Base-by-base conservation (phyloP, 768 basidiomycete species). In the Russula sp. region DNA sequence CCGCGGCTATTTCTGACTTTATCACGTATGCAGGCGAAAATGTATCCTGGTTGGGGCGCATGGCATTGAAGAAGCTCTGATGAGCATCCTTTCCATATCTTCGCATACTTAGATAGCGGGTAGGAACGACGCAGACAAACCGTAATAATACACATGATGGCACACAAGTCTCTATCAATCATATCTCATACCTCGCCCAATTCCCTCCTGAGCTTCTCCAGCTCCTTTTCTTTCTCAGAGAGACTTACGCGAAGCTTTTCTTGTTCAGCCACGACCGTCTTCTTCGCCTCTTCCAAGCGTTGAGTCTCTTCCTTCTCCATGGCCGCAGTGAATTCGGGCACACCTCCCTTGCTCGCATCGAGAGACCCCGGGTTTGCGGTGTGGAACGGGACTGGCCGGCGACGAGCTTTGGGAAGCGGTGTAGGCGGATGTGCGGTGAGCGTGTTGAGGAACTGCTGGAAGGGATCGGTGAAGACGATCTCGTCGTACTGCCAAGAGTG, bases 401-500 rank as follows among this genome's bases (percentile, higher is more conserved):
- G 76, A 69, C 79, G 86, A 32, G 68, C 62, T 67, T 82, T 88
- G 1, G 91, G 89, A 0, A 98, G 77, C 3, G 85, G 85, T 0
- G 89, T 94, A 0, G 95, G 94, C 1, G 91, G 86, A 71, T 95
- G 83, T n/a, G 80, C 76, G 0, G 86, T 88, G 56, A 98, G 82
- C 55, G 89, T 79, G 68, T 85, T 84, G 65, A 97, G 82, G 76
- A 98, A 94, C 42, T 85, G 80, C 62, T 90, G 86, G 66, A 88
- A 92, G 1, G 97, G 97, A 69, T 98, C 96, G 71, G 86, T 83
- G 76, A 99, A 98, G 56, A 98, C 92, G 66, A 98, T 83, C 75
- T 99, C 97, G 75, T 98, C 96, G 76, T 98, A 98, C 70, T 98
- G 96, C 95, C 96, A 99, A 0, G 93, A 90, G 73, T 97, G 90